A percentile compares a stretch with the other conserved stretches of the same genome.
Evolutionary conservation across 192 early-diverging fungal species (phyloP).

Genomic region (Rhizophagus sp.): DNA sequence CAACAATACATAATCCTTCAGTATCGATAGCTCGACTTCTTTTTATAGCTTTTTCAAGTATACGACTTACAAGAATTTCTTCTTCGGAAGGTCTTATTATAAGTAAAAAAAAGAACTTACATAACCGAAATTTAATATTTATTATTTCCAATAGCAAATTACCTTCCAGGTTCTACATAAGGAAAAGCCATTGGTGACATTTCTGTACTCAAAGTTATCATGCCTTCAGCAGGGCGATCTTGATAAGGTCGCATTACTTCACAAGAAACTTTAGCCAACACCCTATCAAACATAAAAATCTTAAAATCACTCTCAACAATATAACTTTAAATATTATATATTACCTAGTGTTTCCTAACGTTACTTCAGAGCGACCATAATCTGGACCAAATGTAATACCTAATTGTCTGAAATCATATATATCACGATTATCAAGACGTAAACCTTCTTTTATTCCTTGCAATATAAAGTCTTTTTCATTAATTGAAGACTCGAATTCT

Average conservation of each 20-base stretch:
- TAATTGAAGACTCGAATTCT: conserved; percentile 63
- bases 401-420: conserved; percentile 72
- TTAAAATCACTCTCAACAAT: background rate
- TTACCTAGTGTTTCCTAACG: conserved; percentile 79
- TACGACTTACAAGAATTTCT: conserved; percentile 81
- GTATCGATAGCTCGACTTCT: conserved; percentile 88
- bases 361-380: conserved; percentile 74
- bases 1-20: conserved; percentile 95
- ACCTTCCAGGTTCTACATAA: conserved; percentile 68
- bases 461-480: conserved; percentile 77
- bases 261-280: conserved; percentile 69
- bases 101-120: background rate
- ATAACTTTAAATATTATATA: background rate
- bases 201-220: conserved; percentile 83
- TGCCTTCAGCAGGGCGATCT: conserved; percentile 87
- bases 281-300: conserved; percentile 37
- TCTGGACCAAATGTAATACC: conserved; percentile 69
- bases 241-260: conserved; percentile 67
- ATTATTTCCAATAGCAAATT: background rate
- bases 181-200: conserved; percentile 86
- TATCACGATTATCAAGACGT: conserved; percentile 77
- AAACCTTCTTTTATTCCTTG: conserved; percentile 66
- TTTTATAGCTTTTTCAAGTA: conserved; percentile 87
- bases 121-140: background rate
- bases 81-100: conserved; percentile 66